phyloP scores from a whole-genome alignment of 2,329 filamentous ascomycete genomes.

The Fusarium austroafricanum region DNA sequence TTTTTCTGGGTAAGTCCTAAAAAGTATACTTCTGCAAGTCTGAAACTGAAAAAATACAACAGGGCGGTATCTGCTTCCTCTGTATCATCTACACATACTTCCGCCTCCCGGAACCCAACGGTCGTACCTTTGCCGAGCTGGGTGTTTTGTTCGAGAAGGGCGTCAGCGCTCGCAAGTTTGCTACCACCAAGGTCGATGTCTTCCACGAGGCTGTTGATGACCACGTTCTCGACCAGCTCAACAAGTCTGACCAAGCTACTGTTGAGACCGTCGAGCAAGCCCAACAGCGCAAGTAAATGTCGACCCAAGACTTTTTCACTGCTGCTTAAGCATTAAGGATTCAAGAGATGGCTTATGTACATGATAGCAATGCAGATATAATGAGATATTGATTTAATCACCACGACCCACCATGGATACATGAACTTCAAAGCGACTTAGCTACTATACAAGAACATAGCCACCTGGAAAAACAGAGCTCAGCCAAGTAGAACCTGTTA shows the following conservation, averaged over 20 bases:
- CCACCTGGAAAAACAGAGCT: too few species aligned
- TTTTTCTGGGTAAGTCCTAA: conserved; percentile 77
- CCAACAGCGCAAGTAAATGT: neutral
- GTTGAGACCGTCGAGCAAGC: conserved; percentile 24
- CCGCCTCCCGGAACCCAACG: conserved; percentile 75
- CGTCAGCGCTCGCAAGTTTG: conserved; percentile 79
- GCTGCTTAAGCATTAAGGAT: too few species aligned
- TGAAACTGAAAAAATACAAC: neutral
- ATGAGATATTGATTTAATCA: conserved; percentile 2
- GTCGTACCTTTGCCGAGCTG: conserved; percentile 86
- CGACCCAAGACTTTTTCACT: too few species aligned
- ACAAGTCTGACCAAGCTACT: conserved; percentile 46
- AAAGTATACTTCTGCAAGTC: conserved; percentile 10
- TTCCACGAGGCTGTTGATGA: conserved; percentile 63
- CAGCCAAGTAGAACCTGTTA: too few species aligned
- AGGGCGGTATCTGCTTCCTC: conserved; percentile 75
- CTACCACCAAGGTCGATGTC: conserved; percentile 67
- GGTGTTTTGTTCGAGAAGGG: conserved; percentile 84
- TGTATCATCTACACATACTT: conserved; percentile 79
- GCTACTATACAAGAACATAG: too few species aligned
- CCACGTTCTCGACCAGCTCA: conserved; percentile 61
- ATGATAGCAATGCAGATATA: conserved; percentile 2
- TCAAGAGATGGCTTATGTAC: neutral
- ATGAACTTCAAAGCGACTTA: too few species aligned
- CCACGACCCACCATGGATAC: neutral